phyloP scores from a whole-genome alignment of 495 filamentous ascomycete species.

The Daldinia decipiens region DNA sequence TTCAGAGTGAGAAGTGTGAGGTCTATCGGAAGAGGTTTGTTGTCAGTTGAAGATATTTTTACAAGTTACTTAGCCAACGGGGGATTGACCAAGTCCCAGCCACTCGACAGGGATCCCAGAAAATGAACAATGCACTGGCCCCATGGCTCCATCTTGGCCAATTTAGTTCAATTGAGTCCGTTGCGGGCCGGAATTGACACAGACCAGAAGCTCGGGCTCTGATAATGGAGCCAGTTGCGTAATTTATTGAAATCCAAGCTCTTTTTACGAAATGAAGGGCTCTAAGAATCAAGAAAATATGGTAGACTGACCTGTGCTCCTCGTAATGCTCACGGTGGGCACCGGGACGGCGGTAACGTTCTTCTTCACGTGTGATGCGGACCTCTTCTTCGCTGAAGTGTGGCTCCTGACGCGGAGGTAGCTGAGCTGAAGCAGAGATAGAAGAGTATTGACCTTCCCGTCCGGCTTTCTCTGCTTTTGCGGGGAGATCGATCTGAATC shows the following conservation, averaged over 20 bases:
- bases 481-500: conserved; percentile 85
- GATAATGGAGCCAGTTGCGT: conserved; percentile 4
- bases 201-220: conserved; percentile 1
- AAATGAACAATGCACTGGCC: conserved; percentile 10
- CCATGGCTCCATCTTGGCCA: conserved; percentile 31
- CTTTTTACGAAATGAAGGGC: not conserved
- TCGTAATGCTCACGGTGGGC: conserved; percentile 65
- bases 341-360: conserved; percentile 71
- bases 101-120: conserved; percentile 23
- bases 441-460: conserved; percentile 89
- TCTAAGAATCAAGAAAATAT: not conserved
- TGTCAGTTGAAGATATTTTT: conserved; percentile 43
- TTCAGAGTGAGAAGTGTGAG: conserved; percentile 38
- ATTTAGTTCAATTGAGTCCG: conserved; percentile 36
- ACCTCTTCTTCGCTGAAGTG: conserved; percentile 84
- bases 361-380: conserved; percentile 75
- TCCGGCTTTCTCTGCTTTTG: conserved; percentile 73
- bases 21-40: conserved; percentile 42
- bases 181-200: conserved; percentile 27
- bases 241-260: conserved; percentile 2
- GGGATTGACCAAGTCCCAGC: conserved; percentile 16
- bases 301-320: conserved; percentile 56
- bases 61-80: conserved; percentile 36
- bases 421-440: conserved; percentile 66
- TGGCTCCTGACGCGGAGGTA: conserved; percentile 72